phyloP scores from a whole-genome alignment of 163 green algal genomes.

The Scenedesmus sp. region DNA sequence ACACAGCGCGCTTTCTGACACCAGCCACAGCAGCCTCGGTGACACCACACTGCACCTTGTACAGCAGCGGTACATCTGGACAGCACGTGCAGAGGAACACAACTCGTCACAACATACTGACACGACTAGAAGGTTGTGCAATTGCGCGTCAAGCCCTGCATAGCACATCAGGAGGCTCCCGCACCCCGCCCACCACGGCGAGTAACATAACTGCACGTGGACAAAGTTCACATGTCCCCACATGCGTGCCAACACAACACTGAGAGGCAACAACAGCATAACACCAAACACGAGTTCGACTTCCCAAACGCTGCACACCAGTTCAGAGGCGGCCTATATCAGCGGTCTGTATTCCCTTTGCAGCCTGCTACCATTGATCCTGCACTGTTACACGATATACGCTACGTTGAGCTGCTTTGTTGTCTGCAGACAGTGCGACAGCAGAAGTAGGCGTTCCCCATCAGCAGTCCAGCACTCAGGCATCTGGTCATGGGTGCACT shows the following conservation, averaged over 20 bases:
- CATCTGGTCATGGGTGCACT: neutral
- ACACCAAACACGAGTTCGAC: neutral
- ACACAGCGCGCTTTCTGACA: too few relatives aligned
- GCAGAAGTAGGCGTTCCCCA: neutral
- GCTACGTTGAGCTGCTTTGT: too few relatives aligned
- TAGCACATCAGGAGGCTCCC: neutral
- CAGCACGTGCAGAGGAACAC: too few relatives aligned
- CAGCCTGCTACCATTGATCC: neutral
- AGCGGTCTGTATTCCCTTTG: too few relatives aligned
- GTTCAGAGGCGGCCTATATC: neutral
- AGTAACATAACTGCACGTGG: conserved; percentile 2
- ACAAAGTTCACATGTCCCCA: neutral
- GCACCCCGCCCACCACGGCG: neutral
- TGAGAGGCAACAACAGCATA: neutral
- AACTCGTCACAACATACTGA: too few relatives aligned
- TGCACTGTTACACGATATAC: too few relatives aligned
- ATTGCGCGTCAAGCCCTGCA: neutral
- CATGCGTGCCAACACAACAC: neutral
- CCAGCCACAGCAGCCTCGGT: too few relatives aligned
- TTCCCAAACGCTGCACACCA: neutral
- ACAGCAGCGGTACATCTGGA: too few relatives aligned
- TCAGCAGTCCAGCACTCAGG: neutral
- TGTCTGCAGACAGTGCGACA: too few relatives aligned
- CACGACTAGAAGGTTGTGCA: too few relatives aligned
- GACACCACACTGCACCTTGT: too few relatives aligned